Conservation (phyloP, 495 filamentous ascomycete species). For the Xeromyces bisporus region DNA sequence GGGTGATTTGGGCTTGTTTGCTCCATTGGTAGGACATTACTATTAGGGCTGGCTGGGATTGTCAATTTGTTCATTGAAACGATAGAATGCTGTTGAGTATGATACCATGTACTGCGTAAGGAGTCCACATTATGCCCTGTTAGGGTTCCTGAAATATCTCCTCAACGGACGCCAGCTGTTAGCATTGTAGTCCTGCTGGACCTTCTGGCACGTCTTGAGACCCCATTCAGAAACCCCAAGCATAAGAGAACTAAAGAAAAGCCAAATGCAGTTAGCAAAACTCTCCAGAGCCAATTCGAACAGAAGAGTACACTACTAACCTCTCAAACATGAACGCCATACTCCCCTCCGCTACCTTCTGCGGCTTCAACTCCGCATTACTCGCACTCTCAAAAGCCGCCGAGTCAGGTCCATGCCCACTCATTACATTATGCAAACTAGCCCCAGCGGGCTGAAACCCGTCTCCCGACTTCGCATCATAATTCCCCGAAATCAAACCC, state of each 20-base stretch:
- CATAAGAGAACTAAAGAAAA: conserved; percentile 52
- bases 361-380: conserved; percentile 38
- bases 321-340: conserved; percentile 59
- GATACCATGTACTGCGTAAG: neutral
- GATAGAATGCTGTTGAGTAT: neutral
- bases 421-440: conserved; percentile 48
- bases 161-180: conserved; percentile 74
- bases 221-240: conserved; percentile 89
- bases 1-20: too few relatives aligned
- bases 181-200: conserved; percentile 67
- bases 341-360: conserved; percentile 43
- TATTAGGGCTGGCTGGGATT: too few relatives aligned
- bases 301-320: conserved; percentile 12
- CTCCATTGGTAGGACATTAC: too few relatives aligned
- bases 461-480: conserved; percentile 47
- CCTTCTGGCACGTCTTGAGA: conserved; percentile 63
- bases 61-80: too few relatives aligned
- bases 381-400: conserved; percentile 40
- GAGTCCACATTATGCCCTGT: conserved; percentile 15
- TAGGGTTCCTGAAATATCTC: conserved; percentile 54
- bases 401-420: conserved; percentile 43
- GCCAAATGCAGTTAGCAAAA: conserved; percentile 1
- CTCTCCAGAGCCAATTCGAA: too few relatives aligned
- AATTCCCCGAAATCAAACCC: conserved; percentile 43
- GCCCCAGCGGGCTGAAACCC: conserved; percentile 47